A percentile compares a stretch with the other conserved stretches of the same genome.
These are phyloP conservation scores for Alternaria triticina DNA, from an alignment of 2,329 filamentous ascomycete species.

Conservation along the genomic window DNA sequence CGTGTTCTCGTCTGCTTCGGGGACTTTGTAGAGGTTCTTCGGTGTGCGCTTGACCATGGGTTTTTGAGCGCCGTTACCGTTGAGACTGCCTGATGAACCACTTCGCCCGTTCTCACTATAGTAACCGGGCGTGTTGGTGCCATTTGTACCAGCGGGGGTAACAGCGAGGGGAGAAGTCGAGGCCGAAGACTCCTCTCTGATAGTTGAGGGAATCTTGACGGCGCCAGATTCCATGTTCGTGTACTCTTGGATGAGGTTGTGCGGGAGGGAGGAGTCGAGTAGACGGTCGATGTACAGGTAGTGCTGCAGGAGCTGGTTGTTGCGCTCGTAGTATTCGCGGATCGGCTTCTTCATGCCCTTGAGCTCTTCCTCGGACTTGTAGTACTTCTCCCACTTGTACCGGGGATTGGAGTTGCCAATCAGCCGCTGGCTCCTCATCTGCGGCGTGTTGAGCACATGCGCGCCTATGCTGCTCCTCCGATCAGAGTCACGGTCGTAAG, in stretches of 20 bases:
- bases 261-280: constrained; percentile 89
- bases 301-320: constrained; percentile 86
- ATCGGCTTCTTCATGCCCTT: constrained; percentile 73
- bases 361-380: constrained; percentile 79
- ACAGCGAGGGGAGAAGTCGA: constrained; percentile 21
- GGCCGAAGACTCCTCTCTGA: constrained; percentile 68
- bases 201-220: constrained; percentile 73
- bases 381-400: constrained; percentile 86
- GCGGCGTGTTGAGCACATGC: constrained; percentile 59
- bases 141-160: constrained; percentile 15
- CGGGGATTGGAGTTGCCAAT: constrained; percentile 88
- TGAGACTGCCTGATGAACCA: constrained; percentile 20
- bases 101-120: constrained; percentile 17
- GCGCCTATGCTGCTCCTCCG: constrained; percentile 53
- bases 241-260: constrained; percentile 91
- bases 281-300: constrained; percentile 93
- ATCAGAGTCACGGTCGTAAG: constrained; percentile 44
- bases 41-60: constrained; percentile 64
- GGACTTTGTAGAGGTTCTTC: constrained; percentile 80
- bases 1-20: constrained; percentile 67
- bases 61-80: constrained; percentile 35
- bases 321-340: constrained; percentile 85
- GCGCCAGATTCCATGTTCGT: constrained; percentile 65
- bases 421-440: constrained; percentile 81
- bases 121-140: constrained; percentile 21